Base-by-base conservation (phyloP, 495 filamentous ascomycete species). In the Durotheca rogersii region DNA sequence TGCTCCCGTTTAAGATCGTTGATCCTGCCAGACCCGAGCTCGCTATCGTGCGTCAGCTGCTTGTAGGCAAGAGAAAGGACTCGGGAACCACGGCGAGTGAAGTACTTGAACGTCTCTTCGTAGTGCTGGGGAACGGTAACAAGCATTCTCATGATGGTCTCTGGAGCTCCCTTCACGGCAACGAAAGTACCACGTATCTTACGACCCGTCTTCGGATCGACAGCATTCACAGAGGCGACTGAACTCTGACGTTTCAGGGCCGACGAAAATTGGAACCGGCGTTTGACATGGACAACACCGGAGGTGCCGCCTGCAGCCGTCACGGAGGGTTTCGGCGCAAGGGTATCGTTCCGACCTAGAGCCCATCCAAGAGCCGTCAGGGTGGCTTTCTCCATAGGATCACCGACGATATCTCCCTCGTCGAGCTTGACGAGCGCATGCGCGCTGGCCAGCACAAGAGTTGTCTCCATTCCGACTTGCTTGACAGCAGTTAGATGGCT, bases 361-460 rank as follows among this genome's bases (percentile, higher is more conserved):
- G 79, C 82, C 93, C 93, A 99, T 27, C 92, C 90, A 38, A 99
- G 81, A 47, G 90, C 88, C 7, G 75, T 74, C 14, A 99, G 73
- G 7, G 93, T 96, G 30, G 93, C 93, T 68, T 96, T 96, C 62
- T 99, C 93, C 93, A 99, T 99, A 11, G 93, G 93, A 65, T 99
- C 93, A 52, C 93, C 93, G 36, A 97, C 94, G 51, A 97, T 83
- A 11, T 99, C 93, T 14, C 93, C 94, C 65, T 99, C 93, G 57
- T 99, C 93, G 4, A 99, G 74, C 59, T 89, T 95, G 17, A 99
- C 93, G 25, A 99, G 73, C 12, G 93, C 93, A 65, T 99, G 93
- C 7, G 93, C 93, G 36, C 89, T 96, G 19, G 94, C 93, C 34
- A 99, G 80, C 17, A 97, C 90, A 38, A 99, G 81, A 15, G 91